Evolutionary conservation across 1,284 basidiomycete species (phyloP).

Genomic region (Cryptococcus sp.): DNA sequence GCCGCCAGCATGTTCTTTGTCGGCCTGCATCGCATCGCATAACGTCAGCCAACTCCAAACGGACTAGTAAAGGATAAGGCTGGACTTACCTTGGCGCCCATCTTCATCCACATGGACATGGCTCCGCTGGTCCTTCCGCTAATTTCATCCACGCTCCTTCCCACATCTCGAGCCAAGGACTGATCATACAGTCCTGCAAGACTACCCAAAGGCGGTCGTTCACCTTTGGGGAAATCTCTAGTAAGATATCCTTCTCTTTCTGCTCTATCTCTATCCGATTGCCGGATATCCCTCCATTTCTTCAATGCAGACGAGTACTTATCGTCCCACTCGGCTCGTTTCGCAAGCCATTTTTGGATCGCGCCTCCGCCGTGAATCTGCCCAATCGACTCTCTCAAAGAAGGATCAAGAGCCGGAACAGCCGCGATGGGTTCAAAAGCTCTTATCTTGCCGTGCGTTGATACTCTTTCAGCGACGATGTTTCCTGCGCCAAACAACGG

Average conservation of each 20-base stretch:
- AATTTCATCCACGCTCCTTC: conserved; percentile 47
- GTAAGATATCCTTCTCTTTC: conserved; percentile 48
- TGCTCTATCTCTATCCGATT: conserved; percentile 34
- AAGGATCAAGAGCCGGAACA: conserved; percentile 41
- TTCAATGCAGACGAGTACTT: conserved; percentile 39
- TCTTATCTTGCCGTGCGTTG: conserved; percentile 72
- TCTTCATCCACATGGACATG: conserved; percentile 45
- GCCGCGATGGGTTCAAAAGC: conserved; percentile 71
- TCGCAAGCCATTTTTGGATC: conserved; percentile 46
- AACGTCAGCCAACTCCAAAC: not conserved
- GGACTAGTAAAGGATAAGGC: not conserved
- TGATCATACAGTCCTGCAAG: conserved; percentile 43
- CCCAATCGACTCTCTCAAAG: conserved; percentile 37
- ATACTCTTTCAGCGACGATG: conserved; percentile 85
- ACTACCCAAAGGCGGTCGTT: conserved; percentile 43
- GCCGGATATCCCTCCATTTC: conserved; percentile 38
- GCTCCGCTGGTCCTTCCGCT: conserved; percentile 33
- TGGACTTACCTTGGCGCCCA: conserved; percentile 38
- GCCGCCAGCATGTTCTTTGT: conserved; percentile 37
- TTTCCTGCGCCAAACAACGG: conserved; percentile 42
- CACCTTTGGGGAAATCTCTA: conserved; percentile 32
- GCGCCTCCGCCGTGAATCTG: conserved; percentile 44
- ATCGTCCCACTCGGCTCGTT: conserved; percentile 42
- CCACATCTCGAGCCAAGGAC: conserved; percentile 40
- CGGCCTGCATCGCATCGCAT: conserved; percentile 26